A percentile compares a stretch with the other conserved stretches of the same genome.
Evolutionary conservation across 73 alveolate genomes (phyloP).

Genomic region (Urostyla sp.): DNA sequence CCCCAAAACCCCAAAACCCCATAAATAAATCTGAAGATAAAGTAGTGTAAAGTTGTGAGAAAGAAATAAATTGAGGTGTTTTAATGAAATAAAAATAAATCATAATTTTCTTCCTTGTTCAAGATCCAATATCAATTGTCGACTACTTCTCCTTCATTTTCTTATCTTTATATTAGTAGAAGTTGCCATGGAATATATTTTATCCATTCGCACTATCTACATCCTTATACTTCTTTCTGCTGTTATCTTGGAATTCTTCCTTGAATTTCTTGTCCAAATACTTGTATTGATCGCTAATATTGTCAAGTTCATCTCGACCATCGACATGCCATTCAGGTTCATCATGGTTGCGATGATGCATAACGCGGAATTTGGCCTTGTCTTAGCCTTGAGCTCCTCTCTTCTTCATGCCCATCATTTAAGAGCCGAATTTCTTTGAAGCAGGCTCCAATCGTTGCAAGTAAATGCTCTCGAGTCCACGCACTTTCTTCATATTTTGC

Average conservation of each 20-base stretch:
- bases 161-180: constrained; percentile 4
- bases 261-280: constrained; percentile 26
- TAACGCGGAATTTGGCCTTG: constrained; percentile 43
- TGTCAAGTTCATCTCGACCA: constrained; percentile 51
- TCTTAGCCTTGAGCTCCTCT: constrained; percentile 14
- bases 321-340: constrained; percentile 49
- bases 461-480: constrained; percentile 68
- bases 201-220: neutral
- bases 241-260: constrained; percentile 3
- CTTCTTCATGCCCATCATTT: neutral
- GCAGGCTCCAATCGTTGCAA: constrained; percentile 70
- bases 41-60: too few species aligned
- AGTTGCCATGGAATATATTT: neutral
- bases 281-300: constrained; percentile 23
- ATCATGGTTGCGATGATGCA: constrained; percentile 26
- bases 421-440: too few species aligned
- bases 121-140: too few species aligned
- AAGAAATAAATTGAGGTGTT: too few species aligned
- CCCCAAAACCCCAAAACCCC: too few species aligned
- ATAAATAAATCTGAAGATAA: too few species aligned
- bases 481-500: constrained; percentile 34
- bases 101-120: too few species aligned
- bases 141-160: neutral
- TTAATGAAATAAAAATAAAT: too few species aligned
- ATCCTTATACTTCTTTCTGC: neutral